Conservation (phyloP, 352 stramenopile species). For the Phytopythium chamaehyphon region DNA sequence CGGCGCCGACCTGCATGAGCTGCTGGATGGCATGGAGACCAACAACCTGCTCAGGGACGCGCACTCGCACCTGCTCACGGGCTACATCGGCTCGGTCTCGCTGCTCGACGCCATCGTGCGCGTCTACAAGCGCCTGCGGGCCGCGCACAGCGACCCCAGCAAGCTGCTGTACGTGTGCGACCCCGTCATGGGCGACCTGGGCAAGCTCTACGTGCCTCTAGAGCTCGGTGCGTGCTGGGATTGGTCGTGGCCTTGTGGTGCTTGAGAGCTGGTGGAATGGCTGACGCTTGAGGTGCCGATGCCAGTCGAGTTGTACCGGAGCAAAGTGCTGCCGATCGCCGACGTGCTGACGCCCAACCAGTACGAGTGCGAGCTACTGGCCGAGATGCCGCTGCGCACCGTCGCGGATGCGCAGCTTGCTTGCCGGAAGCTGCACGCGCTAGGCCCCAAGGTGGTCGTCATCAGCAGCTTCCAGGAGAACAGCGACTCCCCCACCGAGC, state of each 20-base stretch:
- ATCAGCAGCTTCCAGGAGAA: slow-evolving; percentile 76
- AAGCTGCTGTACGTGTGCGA: slow-evolving; percentile 78
- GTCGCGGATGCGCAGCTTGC: slow-evolving; percentile 60
- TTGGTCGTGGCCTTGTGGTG: neutral
- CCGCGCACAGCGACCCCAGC: slow-evolving; percentile 41
- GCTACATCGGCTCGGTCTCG: slow-evolving; percentile 70
- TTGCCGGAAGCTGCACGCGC: slow-evolving; percentile 72
- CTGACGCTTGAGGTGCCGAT: neutral
- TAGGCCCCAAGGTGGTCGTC: slow-evolving; percentile 72
- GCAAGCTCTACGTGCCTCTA: slow-evolving; percentile 74
- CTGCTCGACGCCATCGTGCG: slow-evolving; percentile 70
- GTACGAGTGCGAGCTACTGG: slow-evolving; percentile 81
- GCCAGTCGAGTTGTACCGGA: slow-evolving; percentile 76
- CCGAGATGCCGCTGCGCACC: slow-evolving; percentile 57
- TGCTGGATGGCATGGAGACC: slow-evolving; percentile 71
- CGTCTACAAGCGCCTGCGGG: slow-evolving; percentile 53
- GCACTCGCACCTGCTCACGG: slow-evolving; percentile 80
- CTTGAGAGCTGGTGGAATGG: too few species aligned
- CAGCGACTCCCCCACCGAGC: slow-evolving; percentile 16
- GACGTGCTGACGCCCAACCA: slow-evolving; percentile 85
- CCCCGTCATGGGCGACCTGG: slow-evolving; percentile 78
- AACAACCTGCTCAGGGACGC: slow-evolving; percentile 65
- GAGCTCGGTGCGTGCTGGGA: slow-evolving; percentile 54
- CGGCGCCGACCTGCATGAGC: slow-evolving; percentile 69
- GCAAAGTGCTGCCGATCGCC: slow-evolving; percentile 72